A percentile compares a stretch with the other conserved stretches of the same genome.
phyloP scores from a whole-genome alignment of 2,329 filamentous ascomycete genomes.

The Aspergillus terreus region DNA sequence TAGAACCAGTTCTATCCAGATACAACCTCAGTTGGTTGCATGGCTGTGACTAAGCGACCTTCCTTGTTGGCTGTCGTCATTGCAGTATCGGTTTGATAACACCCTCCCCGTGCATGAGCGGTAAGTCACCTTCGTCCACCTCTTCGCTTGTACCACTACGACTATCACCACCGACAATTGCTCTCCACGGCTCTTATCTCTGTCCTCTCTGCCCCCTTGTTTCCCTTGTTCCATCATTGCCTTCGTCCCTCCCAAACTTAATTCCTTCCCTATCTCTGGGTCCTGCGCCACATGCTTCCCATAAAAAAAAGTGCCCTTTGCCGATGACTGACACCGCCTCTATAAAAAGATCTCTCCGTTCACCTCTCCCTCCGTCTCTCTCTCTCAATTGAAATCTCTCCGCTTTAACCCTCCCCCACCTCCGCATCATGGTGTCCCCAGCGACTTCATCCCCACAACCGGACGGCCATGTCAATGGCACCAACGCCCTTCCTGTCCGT shows the following conservation, averaged over 20 bases:
- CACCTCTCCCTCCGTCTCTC: neutral
- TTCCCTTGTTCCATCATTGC: neutral
- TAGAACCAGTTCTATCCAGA: neutral
- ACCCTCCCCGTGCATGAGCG: neutral
- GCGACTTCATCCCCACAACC: constrained; percentile 22
- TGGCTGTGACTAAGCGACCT: neutral
- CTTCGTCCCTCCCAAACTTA: neutral
- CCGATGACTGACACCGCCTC: neutral
- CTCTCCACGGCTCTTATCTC: neutral
- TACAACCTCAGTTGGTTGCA: neutral
- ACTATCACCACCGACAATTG: neutral
- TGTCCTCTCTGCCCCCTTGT: neutral
- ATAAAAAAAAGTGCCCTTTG: neutral
- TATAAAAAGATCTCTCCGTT: neutral
- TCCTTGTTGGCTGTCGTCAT: neutral
- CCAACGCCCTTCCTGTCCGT: constrained; percentile 22
- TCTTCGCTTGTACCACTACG: neutral
- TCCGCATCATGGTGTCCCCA: constrained; percentile 28
- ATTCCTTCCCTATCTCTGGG: neutral
- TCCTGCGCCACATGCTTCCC: neutral
- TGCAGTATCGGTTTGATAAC: neutral
- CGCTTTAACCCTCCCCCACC: neutral
- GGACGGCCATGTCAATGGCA: constrained; percentile 25
- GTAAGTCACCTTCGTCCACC: neutral
- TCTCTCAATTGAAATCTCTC: constrained; percentile 1